Percentiles rank a stretch among this genome's conserved stretches.
phyloP scores from a whole-genome alignment of 139 green algal genomes.

The Chlamydomonas eustigma region DNA sequence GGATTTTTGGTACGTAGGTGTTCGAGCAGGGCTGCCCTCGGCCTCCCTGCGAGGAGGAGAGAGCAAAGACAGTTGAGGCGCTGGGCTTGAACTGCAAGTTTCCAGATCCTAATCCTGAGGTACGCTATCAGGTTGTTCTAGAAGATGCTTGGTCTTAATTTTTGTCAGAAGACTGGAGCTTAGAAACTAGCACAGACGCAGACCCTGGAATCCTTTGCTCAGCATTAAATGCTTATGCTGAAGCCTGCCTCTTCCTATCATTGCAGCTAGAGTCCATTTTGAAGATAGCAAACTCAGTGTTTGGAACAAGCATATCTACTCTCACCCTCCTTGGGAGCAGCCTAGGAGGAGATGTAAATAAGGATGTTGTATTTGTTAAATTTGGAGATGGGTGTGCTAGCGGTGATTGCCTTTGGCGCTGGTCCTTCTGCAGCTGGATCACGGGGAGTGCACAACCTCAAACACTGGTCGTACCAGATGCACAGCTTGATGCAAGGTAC shows the following conservation, averaged over 20 bases:
- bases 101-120: neutral
- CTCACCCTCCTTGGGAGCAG: neutral
- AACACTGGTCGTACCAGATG: conserved; percentile 44
- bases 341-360: neutral
- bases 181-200: too few species aligned
- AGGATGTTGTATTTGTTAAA: neutral
- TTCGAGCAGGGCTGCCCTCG: neutral
- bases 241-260: neutral
- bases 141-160: too few species aligned
- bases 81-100: neutral
- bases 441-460: conserved; percentile 32
- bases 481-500: conserved; percentile 24
- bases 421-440: conserved; percentile 66
- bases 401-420: conserved; percentile 42
- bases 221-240: too few species aligned
- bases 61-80: neutral
- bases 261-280: neutral
- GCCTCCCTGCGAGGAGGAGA: neutral
- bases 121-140: too few species aligned
- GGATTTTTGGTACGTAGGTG: too few species aligned
- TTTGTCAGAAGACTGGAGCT: too few species aligned
- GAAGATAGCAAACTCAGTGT: neutral
- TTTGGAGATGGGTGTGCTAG: neutral
- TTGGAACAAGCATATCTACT: neutral
- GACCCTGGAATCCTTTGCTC: too few species aligned